These are phyloP conservation scores for Dianthus caryophyllus DNA, from an alignment of 148 eudicot genomes.

Conservation along the genomic window DNA sequence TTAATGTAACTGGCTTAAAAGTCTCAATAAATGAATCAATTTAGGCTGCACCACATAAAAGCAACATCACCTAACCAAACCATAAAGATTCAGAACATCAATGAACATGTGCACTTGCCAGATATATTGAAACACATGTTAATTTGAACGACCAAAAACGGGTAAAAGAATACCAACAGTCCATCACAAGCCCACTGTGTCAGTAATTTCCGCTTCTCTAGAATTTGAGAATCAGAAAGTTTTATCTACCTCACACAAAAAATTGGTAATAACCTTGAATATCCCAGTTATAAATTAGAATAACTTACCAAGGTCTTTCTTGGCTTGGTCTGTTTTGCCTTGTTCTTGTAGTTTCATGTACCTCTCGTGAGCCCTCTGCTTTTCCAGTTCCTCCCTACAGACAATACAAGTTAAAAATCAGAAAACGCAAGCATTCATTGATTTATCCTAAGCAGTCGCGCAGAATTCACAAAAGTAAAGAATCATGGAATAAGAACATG, in stretches of 20 bases:
- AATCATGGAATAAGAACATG: too few relatives aligned
- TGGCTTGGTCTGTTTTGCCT: conserved; percentile 95
- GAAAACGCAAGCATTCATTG: not conserved
- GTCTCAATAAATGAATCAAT: too few relatives aligned
- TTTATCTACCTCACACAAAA: not conserved
- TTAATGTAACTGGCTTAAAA: too few relatives aligned
- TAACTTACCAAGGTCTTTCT: conserved; percentile 79
- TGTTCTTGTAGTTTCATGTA: conserved; percentile 96
- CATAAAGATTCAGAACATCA: too few relatives aligned
- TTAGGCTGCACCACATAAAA: too few relatives aligned
- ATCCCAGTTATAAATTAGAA: not conserved
- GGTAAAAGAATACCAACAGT: too few relatives aligned
- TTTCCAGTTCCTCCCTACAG: conserved; percentile 83
- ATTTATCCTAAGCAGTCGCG: not conserved
- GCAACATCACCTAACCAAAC: too few relatives aligned
- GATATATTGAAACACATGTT: too few relatives aligned
- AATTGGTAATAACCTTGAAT: not conserved
- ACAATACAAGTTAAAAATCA: not conserved
- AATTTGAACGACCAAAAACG: too few relatives aligned
- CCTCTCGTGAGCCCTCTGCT: conserved; percentile 81
- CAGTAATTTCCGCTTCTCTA: not conserved
- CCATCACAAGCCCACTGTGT: too few relatives aligned
- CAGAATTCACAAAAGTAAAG: not conserved
- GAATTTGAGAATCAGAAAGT: not conserved
- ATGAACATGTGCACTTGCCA: too few relatives aligned